Conservation (phyloP, 345 rosid species). For the rapeseed (Brassica napus) region DNA sequence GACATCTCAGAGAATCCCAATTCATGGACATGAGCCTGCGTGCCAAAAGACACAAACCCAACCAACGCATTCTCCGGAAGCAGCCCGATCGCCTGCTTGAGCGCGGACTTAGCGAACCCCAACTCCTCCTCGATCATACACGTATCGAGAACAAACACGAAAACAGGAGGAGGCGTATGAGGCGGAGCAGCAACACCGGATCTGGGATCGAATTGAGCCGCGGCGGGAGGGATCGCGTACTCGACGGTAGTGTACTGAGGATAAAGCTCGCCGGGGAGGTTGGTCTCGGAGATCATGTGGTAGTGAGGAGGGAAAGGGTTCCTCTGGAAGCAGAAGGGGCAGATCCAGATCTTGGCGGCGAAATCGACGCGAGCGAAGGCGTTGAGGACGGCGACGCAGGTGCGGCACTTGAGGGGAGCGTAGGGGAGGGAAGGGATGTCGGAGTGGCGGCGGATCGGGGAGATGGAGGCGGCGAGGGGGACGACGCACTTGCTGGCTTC, state of each 20-base stretch:
- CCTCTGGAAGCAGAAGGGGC: conserved; percentile 89
- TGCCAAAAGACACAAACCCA: conserved; percentile 93
- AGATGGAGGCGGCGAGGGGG: conserved; percentile 86
- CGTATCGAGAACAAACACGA: conserved; percentile 83
- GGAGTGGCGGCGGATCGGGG: conserved; percentile 83
- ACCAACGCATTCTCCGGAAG: conserved; percentile 94
- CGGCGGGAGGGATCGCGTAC: conserved; percentile 53
- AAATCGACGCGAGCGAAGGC: conserved; percentile 80
- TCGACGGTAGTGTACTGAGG: conserved; percentile 87
- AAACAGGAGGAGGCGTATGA: conserved; percentile 55
- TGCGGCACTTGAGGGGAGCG: conserved; percentile 81
- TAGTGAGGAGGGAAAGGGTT: conserved; percentile 84
- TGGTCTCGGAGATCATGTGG: conserved; percentile 74
- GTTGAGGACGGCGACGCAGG: conserved; percentile 72
- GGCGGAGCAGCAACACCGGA: conserved; percentile 30
- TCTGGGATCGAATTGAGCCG: conserved; percentile 41
- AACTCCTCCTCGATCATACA: conserved; percentile 98
- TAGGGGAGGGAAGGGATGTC: conserved; percentile 83
- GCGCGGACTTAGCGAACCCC: conserved; percentile 67
- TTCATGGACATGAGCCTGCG: conserved; percentile 96
- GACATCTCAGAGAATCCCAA: conserved; percentile 92
- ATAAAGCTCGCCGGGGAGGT: conserved; percentile 89
- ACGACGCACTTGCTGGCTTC: conserved; percentile 98
- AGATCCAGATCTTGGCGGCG: conserved; percentile 94
- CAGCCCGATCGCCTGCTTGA: conserved; percentile 92